Evolutionary conservation across 495 filamentous ascomycete genomes (phyloP).

Genomic region (Sphaerosporella brunnea): DNA sequence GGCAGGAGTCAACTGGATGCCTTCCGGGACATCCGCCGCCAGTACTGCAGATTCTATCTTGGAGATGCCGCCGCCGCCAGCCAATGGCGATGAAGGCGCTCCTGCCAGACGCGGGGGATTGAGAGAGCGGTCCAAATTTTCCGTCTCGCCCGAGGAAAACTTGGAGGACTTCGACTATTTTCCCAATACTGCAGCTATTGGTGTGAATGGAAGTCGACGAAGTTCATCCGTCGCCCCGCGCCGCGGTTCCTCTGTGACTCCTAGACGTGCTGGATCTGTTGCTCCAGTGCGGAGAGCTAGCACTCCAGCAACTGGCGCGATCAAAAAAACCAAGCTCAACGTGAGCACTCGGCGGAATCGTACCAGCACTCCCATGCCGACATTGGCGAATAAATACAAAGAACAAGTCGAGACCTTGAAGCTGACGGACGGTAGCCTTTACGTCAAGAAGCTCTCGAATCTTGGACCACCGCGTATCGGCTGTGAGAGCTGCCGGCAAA

Average conservation of each 20-base stretch:
- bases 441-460: conserved; percentile 22
- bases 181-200: neutral
- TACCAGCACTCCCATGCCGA: neutral
- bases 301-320: neutral
- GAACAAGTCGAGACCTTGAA: conserved; percentile 11
- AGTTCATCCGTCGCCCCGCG: conserved; percentile 3
- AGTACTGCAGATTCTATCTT: neutral
- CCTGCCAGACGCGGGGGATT: conserved; percentile 18
- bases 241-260: neutral
- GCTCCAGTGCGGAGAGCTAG: too few relatives aligned
- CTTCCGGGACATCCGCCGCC: conserved; percentile 1
- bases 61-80: neutral
- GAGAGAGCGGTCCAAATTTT: conserved; percentile 13
- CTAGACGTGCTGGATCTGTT: too few relatives aligned
- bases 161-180: conserved; percentile 13
- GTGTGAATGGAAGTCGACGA: neutral
- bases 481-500: conserved; percentile 22
- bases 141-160: neutral
- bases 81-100: conserved; percentile 4
- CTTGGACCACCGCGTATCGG: conserved; percentile 22
- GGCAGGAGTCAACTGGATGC: conserved; percentile 32
- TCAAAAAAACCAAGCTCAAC: conserved; percentile 1
- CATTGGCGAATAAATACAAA: conserved; percentile 2
- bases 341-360: conserved; percentile 1
- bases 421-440: conserved; percentile 20